Evolutionary conservation across 495 filamentous ascomycete genomes (phyloP), one percentile per base, ranked within the genome.

Genomic region (Hyaloscypha bicolor): DNA sequence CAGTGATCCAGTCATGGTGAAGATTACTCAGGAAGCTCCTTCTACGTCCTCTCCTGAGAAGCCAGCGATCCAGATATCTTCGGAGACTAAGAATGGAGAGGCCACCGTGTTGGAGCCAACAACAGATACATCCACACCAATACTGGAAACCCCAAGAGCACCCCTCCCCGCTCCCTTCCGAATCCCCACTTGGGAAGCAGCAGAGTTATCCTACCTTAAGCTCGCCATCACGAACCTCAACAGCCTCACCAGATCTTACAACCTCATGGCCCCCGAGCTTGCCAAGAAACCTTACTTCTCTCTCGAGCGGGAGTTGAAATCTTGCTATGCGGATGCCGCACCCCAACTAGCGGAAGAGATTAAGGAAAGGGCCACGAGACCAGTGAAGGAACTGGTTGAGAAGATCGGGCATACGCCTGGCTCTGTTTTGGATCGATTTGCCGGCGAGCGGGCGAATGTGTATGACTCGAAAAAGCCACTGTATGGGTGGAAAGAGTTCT

Each of bases 271-370:
- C 0, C 95, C 95, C 0, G 87, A 91, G 35, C 85, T 96, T 0
- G 94, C 94, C 14, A 95, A 94, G 76, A 98, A 98, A 78, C 92
- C 95, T 2, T 98, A 98, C 72, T 91, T 93, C 74, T 88, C 82
- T 30, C 85, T 98, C 3, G 88, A 92, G 32, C 88, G 95, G 42
- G 95, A 99, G 75, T 80, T 99, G 12, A 83, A 81, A 29, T 81
- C 83, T 9, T 96, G 93, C 72, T 99, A 88, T 74, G 90, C 91
- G 0, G 93, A 97, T 62, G 87, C 96, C 4, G 95, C 95, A 1
- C 93, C 93, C 0, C 76, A 79, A 60, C 75, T 99, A 0, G 84
- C 92, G 0, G 80, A 83, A 9, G 87, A 87, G 63, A 97, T 98
- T 58, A 81, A 80, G 55, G 85, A 90, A 29, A 81, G 92, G 25